phyloP scores from a whole-genome alignment of 257 asterid species.

The Nicotiana tabacum region DNA sequence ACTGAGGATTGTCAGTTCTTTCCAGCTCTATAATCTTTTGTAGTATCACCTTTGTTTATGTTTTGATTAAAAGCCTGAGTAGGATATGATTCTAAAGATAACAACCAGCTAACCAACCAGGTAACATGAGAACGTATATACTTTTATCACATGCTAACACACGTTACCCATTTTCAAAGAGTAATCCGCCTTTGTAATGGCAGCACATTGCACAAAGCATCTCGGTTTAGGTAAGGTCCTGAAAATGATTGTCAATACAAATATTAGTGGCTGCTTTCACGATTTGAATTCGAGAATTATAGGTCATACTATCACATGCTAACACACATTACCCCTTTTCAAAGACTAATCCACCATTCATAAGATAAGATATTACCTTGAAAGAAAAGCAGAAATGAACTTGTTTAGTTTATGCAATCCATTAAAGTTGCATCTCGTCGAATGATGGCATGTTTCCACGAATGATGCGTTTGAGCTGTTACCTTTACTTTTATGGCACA shows the following conservation, averaged over 20 bases:
- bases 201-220: too few relatives aligned
- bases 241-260: too few relatives aligned
- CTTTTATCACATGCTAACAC: constrained; percentile 26
- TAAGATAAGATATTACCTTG: background rate
- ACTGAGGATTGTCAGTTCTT: background rate
- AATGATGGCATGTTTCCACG: constrained; percentile 7
- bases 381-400: background rate
- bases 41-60: background rate
- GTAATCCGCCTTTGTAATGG: background rate
- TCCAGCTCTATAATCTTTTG: background rate
- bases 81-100: constrained; percentile 9
- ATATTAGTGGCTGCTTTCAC: too few relatives aligned
- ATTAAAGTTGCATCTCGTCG: background rate
- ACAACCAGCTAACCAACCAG: constrained; percentile 11
- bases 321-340: too few relatives aligned
- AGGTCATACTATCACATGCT: background rate
- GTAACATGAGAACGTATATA: background rate
- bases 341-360: too few relatives aligned
- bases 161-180: background rate
- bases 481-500: background rate
- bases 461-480: background rate
- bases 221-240: too few relatives aligned
- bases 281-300: too few relatives aligned
- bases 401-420: background rate
- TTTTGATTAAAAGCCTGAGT: background rate